Conservation (phyloP, 73 alveolate species). For the Symbiodinium natans region DNA sequence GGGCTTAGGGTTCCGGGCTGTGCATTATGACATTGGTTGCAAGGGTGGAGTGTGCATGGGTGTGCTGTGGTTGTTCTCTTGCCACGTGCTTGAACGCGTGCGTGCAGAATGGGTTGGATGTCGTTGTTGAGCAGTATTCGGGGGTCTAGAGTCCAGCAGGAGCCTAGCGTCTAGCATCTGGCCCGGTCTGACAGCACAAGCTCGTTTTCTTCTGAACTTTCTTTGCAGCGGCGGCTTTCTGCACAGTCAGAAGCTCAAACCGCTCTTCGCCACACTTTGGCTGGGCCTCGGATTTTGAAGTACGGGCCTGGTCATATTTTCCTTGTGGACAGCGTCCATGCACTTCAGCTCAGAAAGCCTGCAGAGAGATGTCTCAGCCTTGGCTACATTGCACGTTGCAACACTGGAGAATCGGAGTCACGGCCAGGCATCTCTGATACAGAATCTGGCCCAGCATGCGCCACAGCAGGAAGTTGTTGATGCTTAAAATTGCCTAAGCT, state of each 20-base stretch:
- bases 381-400: too few relatives aligned
- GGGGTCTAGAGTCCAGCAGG: too few relatives aligned
- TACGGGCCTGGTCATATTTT: not conserved
- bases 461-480: not conserved
- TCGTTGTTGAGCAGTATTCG: too few relatives aligned
- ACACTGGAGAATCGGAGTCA: not conserved
- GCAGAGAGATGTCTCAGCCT: not conserved
- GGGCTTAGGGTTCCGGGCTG: not conserved
- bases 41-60: too few relatives aligned
- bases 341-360: not conserved
- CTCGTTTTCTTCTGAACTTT: not conserved
- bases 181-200: not conserved
- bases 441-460: not conserved
- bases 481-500: too few relatives aligned
- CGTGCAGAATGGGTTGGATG: too few relatives aligned
- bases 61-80: too few relatives aligned
- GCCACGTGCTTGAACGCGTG: too few relatives aligned
- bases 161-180: too few relatives aligned
- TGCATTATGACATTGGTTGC: too few relatives aligned
- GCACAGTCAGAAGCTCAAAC: conserved; percentile 11
- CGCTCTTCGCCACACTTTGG: not conserved
- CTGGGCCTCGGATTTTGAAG: not conserved
- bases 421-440: not conserved
- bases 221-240: conserved; percentile 4
- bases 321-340: not conserved